Percentiles rank a stretch among this genome's conserved stretches.
These are phyloP conservation scores for Lithocarpus polystachyus DNA, from an alignment of 306 rosid genomes.

Conservation along the genomic window DNA sequence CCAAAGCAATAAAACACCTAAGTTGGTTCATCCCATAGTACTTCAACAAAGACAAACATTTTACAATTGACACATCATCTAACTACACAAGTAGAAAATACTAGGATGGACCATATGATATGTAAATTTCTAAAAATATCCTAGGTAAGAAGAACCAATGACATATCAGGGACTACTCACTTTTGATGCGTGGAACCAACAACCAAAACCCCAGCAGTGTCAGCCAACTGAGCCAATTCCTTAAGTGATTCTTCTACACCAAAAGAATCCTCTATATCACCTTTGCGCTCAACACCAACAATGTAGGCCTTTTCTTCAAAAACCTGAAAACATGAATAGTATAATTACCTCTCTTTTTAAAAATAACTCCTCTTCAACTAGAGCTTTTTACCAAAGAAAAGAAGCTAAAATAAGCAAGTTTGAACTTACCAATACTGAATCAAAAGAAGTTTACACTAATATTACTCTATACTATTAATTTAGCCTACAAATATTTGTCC, in stretches of 20 bases:
- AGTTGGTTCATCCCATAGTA: no score
- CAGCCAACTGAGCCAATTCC: conserved; percentile 84
- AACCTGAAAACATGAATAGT: conserved; percentile 36
- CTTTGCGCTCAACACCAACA: conserved; percentile 81
- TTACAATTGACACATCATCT: no score
- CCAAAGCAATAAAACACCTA: no score
- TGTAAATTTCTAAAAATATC: background rate
- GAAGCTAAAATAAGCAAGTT: background rate
- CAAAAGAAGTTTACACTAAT: no score
- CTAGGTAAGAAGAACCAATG: background rate
- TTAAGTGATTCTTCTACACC: conserved; percentile 71
- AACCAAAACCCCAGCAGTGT: conserved; percentile 86
- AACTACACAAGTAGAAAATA: background rate
- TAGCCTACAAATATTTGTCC: background rate
- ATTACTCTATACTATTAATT: background rate
- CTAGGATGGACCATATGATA: background rate
- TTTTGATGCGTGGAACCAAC: conserved; percentile 86
- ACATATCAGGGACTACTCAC: conserved; percentile 23
- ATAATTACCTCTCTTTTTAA: conserved; percentile 10
- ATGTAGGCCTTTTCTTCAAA: conserved; percentile 87
- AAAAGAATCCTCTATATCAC: conserved; percentile 45
- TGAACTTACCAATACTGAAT: background rate
- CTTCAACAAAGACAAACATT: no score
- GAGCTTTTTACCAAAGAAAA: background rate
- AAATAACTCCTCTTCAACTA: background rate